Evolutionary conservation across 352 stramenopile genomes (phyloP).

Genomic region (Pythium dissimile): DNA sequence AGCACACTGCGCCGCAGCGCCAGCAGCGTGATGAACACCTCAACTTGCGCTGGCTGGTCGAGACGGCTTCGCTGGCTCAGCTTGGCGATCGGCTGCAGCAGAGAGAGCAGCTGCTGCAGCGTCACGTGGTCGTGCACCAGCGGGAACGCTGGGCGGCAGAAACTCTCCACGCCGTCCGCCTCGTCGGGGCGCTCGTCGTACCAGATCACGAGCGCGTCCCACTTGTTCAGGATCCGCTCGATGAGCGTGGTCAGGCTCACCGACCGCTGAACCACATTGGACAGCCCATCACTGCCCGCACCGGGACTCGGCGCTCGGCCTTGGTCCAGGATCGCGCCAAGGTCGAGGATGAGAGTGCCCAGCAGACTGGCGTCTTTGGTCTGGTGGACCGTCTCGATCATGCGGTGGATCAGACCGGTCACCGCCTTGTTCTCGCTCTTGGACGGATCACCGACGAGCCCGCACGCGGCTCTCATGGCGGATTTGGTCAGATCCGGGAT

Average conservation of each 20-base stretch:
- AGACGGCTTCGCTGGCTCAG: background rate
- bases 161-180: background rate
- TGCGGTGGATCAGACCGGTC: constrained; percentile 13
- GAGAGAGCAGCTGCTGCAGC: background rate
- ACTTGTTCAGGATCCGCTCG: background rate
- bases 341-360: constrained; percentile 4
- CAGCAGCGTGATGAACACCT: background rate
- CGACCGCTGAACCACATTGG: too few species aligned
- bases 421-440: constrained; percentile 16
- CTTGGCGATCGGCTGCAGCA: constrained; percentile 2
- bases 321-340: background rate
- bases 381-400: constrained; percentile 16
- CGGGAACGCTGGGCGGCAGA: background rate
- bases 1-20: background rate
- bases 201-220: constrained; percentile 1
- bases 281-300: background rate
- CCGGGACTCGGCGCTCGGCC: too few species aligned
- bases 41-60: constrained; percentile 1
- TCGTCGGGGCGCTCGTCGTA: background rate
- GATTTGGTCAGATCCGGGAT: constrained; percentile 21
- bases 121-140: background rate
- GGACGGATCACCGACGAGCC: constrained; percentile 10
- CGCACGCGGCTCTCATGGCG: constrained; percentile 26
- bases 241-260: constrained; percentile 4
- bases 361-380: constrained; percentile 8